Percentiles rank a stretch among this genome's conserved stretches.
Conservation (phyloP, 176 grass and related monocot genomes). For the Carex myosuroides region DNA sequence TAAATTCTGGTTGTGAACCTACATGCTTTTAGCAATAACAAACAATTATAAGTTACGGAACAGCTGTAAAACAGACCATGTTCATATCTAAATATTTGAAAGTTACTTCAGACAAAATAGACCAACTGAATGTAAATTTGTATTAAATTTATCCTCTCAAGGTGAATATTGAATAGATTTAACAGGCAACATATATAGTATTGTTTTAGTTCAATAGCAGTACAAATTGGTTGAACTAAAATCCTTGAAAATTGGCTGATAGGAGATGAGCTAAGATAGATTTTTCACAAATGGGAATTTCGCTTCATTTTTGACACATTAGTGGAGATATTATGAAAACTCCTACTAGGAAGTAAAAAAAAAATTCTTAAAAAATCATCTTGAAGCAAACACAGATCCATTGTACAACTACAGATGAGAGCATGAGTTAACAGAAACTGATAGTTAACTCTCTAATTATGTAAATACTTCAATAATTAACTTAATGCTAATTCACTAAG, state of each 20-base stretch:
- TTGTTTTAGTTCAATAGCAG: neutral
- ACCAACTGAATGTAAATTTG: neutral
- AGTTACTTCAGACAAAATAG: neutral
- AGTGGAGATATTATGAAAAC: neutral
- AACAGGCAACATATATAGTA: neutral
- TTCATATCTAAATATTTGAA: too few species aligned
- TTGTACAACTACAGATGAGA: constrained; percentile 6
- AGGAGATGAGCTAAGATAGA: neutral
- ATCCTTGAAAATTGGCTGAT: neutral
- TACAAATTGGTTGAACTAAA: neutral
- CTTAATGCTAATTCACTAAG: neutral
- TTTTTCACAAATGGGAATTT: neutral
- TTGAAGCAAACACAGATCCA: neutral
- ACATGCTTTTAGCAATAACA: neutral
- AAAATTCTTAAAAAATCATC: neutral
- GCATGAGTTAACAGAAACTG: neutral
- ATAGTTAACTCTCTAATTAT: neutral
- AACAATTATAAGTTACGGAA: neutral
- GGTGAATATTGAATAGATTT: neutral
- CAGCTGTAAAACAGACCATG: neutral
- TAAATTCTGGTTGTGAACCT: neutral
- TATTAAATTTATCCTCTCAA: neutral
- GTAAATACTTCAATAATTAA: neutral
- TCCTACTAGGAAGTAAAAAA: neutral
- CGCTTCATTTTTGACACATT: neutral